Percentiles rank a stretch among this genome's conserved stretches.
These are phyloP conservation scores for Arthrobotrys musiformis DNA, from an alignment of 2,329 filamentous ascomycete species.

Conservation along the genomic window DNA sequence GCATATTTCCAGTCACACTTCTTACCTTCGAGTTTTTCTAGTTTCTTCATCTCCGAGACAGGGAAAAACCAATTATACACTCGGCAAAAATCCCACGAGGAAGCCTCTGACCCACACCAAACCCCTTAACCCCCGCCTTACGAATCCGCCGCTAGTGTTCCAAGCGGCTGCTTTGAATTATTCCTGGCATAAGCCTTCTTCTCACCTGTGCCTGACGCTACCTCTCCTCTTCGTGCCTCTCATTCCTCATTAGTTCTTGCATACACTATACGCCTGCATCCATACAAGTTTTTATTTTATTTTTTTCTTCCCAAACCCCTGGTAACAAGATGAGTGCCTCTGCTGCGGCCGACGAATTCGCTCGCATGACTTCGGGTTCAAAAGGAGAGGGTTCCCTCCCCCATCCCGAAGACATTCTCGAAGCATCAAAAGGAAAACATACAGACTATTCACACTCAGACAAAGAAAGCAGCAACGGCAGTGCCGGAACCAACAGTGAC, in stretches of 20 bases:
- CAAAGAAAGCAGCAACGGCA: constrained; percentile 55
- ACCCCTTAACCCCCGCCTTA: constrained; percentile 55
- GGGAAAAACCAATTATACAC: constrained; percentile 36
- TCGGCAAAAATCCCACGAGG: constrained; percentile 55
- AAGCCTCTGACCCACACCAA: constrained; percentile 56
- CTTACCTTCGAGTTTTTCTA: constrained; percentile 39
- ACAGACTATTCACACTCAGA: constrained; percentile 44
- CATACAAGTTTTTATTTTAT: constrained; percentile 32
- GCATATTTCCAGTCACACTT: constrained; percentile 46
- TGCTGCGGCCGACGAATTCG: constrained; percentile 53
- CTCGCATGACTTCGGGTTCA: constrained; percentile 55
- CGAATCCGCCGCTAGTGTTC: constrained; percentile 49
- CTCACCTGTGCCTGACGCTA: constrained; percentile 43
- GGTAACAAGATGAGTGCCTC: constrained; percentile 56
- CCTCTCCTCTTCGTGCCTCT: constrained; percentile 38
- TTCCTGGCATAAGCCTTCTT: constrained; percentile 38
- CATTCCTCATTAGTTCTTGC: constrained; percentile 54
- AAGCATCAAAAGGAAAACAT: constrained; percentile 47
- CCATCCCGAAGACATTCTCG: constrained; percentile 59
- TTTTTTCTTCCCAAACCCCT: constrained; percentile 13
- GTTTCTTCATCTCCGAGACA: constrained; percentile 51
- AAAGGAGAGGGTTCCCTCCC: constrained; percentile 56
- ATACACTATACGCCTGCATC: constrained; percentile 23
- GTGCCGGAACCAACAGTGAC: constrained; percentile 55
- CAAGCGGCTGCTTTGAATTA: constrained; percentile 33